Base-by-base conservation (phyloP, 768 basidiomycete species). In the Daedalea quercina region DNA sequence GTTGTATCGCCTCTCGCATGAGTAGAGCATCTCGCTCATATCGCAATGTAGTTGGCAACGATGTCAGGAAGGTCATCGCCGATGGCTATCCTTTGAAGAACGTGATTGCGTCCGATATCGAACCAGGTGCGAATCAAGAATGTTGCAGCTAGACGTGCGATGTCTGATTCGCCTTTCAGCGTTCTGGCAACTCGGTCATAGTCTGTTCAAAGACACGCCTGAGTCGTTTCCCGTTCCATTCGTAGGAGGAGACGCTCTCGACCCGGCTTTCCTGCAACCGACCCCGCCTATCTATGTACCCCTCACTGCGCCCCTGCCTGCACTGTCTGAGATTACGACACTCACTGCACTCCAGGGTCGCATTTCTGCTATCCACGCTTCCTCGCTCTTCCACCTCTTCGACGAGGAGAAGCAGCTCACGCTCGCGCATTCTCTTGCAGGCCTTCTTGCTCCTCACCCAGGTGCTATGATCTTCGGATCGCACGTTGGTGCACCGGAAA, bases 161-260 rank as follows among this genome's bases (percentile, higher is more conserved):
- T 44, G 11, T 25, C 50, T 44, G 25, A 47, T 23, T 3, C n/a
- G 26, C 19, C 12, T 24, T 31, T 4, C 12, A 83, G 82, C 66
- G 9, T 77, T 81, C 51, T 84, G 81, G 81, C 70, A 79, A 12
- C 68, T 73, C 9, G 83, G 83, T 2, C 81, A 84, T 56, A 68
- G 75, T 34, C 69, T 85, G 19, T 86, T 83, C 65, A 71, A 64
- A 47, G 72, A 76, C 8, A 78, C 70, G 0, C 73, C 75, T 0
- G 66, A 73, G 23, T 71, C 76, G 0, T 84, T 79, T 61, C 77
- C 79, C 6, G 77, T 71, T 0, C 62, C 67, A 0, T 84, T 85
- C 59, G 52, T 85, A 13, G 65, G 69, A 17, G 85, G 82, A 1
- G 74, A 85, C 53, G 69, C 65, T 0, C 74, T 85, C 47, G 71